Evolutionary conservation across 306 rosid species (phyloP), one percentile per base, ranked within the genome.

Genomic region (Cicer judaicum): DNA sequence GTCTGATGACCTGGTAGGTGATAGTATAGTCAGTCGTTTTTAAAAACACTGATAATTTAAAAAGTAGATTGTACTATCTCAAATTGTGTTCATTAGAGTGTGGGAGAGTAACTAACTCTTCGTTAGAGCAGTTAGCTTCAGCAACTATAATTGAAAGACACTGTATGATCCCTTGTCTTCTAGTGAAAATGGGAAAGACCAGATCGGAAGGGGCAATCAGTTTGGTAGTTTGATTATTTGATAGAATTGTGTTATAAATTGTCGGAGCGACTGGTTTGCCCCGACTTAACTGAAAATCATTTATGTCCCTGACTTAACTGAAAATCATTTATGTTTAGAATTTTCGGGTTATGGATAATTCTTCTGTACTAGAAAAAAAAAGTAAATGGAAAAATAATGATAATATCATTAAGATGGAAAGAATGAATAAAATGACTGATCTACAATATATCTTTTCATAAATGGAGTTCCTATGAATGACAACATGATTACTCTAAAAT

Each of bases 381-480:
- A 66, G 47, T 40, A 8, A 68, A 74, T 65, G 5, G 40, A 61
- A 50, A 47, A 74, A 6, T 15, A 74, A 57, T 9, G 34, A 40
- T 62, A 53, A 53, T 14, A 46, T 42, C 54, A 78, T 61, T 56
- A 56, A 55, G 42, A 84, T 68, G 76, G 72, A 89, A 92, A 84
- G 89, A 88, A 92, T 89, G 88, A 89, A 92, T 85, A 82, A 87
- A 81, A 83, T 84, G 86, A 82, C 68, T 7, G 57, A 78, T 68
- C 79, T 78, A 67, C 48, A 73, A 71, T 19, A 57, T 70, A 48
- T 57, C 72, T 70, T 44, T 44, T 21, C 73, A 71, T 70, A 78
- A 68, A 65, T 38, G 39, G 43, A 78, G 82, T 73, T 83, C 69
- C 77, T 15, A 47, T 55, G 65, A 36, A 19, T 29, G 38, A 78